A percentile compares a stretch with the other conserved stretches of the same genome.
Conservation (phyloP, 1,284 basidiomycete species). For the Ustilago shanxiensis region DNA sequence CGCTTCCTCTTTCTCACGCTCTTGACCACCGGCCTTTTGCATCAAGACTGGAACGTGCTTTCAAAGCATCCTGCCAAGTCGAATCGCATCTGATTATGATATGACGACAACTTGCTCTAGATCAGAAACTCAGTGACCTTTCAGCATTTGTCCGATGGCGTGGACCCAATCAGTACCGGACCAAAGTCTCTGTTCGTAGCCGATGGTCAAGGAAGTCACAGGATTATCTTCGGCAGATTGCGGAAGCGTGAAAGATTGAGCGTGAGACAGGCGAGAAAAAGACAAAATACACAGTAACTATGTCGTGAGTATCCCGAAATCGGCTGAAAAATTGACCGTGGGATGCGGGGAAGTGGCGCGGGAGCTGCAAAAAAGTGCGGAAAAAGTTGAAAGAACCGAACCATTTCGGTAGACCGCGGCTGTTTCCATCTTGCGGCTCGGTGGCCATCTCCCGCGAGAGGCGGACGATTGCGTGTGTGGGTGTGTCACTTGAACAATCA, state of each 20-base stretch:
- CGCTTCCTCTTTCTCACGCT: too few relatives aligned
- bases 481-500: constrained; percentile 12
- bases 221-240: constrained; percentile 12
- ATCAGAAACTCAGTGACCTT: too few relatives aligned
- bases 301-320: not conserved
- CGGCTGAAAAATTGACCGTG: not conserved
- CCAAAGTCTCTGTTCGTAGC: not conserved
- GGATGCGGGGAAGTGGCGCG: not conserved
- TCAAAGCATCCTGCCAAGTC: not conserved
- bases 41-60: constrained; percentile 27
- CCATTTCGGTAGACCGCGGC: not conserved
- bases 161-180: too few relatives aligned
- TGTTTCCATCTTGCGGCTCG: not conserved
- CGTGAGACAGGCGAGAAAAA: not conserved
- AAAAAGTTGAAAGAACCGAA: too few relatives aligned
- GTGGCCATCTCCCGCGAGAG: not conserved
- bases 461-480: too few relatives aligned
- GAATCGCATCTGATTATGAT: too few relatives aligned
- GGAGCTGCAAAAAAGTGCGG: too few relatives aligned
- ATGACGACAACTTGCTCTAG: too few relatives aligned
- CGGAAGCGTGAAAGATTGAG: constrained; percentile 31
- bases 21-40: not conserved
- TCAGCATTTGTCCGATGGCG: too few relatives aligned
- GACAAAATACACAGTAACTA: too few relatives aligned
- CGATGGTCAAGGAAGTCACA: not conserved